Evolutionary conservation across 495 filamentous ascomycete species (phyloP).

Genomic region (Daldinia childiae): DNA sequence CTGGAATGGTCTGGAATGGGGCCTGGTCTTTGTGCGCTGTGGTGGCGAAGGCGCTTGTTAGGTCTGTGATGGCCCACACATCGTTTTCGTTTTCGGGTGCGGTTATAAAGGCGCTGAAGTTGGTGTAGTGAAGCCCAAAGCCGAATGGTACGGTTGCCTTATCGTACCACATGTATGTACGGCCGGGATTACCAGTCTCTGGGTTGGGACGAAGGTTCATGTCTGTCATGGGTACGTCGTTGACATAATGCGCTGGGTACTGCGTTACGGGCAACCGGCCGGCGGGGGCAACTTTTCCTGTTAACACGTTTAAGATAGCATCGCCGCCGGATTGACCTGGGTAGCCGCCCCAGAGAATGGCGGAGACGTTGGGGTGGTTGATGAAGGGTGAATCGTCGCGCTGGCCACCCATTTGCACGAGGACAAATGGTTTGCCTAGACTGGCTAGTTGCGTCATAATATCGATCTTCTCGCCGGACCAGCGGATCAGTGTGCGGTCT

Average conservation of each 20-base stretch:
- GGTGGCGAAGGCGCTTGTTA: constrained; percentile 44
- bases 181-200: constrained; percentile 55
- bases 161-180: constrained; percentile 72
- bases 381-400: constrained; percentile 46
- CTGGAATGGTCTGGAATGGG: constrained; percentile 54
- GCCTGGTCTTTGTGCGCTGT: constrained; percentile 50
- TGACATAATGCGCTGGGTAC: constrained; percentile 65
- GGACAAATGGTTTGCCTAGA: constrained; percentile 63
- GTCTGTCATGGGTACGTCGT: constrained; percentile 63
- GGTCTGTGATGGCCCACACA: constrained; percentile 31
- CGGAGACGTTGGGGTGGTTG: constrained; percentile 49
- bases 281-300: constrained; percentile 63
- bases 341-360: constrained; percentile 68
- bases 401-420: constrained; percentile 65
- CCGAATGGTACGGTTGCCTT: constrained; percentile 64
- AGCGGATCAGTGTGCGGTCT: constrained; percentile 66
- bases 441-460: constrained; percentile 61
- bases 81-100: constrained; percentile 11
- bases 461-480: constrained; percentile 66
- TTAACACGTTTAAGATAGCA: constrained; percentile 65
- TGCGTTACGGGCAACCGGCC: constrained; percentile 67
- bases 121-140: constrained; percentile 68
- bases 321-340: constrained; percentile 68
- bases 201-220: constrained; percentile 64
- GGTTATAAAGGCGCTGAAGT: constrained; percentile 54